Conservation (phyloP, 805 yeast genomes). For the Blastobotrys robertii region DNA sequence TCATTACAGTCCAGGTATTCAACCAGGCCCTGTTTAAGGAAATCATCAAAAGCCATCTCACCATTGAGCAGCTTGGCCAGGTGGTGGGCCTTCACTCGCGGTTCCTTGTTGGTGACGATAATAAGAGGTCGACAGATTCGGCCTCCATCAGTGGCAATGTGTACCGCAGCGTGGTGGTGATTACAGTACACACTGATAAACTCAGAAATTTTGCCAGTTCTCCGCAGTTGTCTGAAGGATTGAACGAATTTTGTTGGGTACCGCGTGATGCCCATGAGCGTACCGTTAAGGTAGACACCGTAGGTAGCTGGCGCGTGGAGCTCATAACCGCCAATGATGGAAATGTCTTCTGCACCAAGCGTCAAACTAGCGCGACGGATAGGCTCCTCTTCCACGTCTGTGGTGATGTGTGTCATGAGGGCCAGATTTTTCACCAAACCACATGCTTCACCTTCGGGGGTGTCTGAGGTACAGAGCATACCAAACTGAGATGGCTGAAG, state of each 20-base stretch:
- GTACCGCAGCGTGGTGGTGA: constrained; percentile 84
- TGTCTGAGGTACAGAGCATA: constrained; percentile 97
- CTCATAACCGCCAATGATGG: constrained; percentile 71
- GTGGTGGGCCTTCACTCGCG: constrained; percentile 68
- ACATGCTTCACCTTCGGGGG: constrained; percentile 99
- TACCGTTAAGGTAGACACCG: constrained; percentile 90
- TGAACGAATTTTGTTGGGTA: constrained; percentile 76
- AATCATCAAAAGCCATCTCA: constrained; percentile 82
- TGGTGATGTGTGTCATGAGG: constrained; percentile 95
- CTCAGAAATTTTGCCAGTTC: constrained; percentile 77
- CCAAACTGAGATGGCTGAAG: constrained; percentile 98
- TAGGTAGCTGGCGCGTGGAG: constrained; percentile 68
- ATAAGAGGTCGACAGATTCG: constrained; percentile 95
- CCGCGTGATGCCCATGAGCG: constrained; percentile 80
- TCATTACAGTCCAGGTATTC: constrained; percentile 96
- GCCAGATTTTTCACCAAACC: constrained; percentile 96
- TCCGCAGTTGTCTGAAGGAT: constrained; percentile 68
- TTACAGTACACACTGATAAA: constrained; percentile 88
- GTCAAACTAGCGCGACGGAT: constrained; percentile 64
- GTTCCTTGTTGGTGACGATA: constrained; percentile 62
- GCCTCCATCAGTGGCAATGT: constrained; percentile 98
- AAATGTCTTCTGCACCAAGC: constrained; percentile 84
- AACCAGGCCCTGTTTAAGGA: constrained; percentile 73
- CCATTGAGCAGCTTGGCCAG: constrained; percentile 54
- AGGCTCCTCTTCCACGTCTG: constrained; percentile 95